A percentile compares a stretch with the other conserved stretches of the same genome.
These are phyloP conservation scores for Phytophthora brassicae DNA, from an alignment of 352 stramenopile species.

Conservation along the genomic window DNA sequence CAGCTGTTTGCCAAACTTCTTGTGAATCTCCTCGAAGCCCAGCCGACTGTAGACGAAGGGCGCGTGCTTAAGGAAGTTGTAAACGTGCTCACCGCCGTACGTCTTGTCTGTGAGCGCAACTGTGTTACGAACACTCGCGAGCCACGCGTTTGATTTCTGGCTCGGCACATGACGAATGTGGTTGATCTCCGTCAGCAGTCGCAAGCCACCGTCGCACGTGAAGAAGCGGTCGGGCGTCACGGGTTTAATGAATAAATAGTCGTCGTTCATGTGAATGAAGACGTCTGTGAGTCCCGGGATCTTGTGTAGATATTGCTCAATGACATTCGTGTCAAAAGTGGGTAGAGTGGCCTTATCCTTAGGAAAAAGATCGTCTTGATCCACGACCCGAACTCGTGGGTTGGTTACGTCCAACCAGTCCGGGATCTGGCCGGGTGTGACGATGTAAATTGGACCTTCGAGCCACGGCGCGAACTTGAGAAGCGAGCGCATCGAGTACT, in stretches of 20 bases:
- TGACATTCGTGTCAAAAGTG: constrained; percentile 83
- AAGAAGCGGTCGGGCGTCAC: constrained; percentile 83
- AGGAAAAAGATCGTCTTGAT: constrained; percentile 79
- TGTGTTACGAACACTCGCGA: constrained; percentile 80
- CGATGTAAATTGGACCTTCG: constrained; percentile 81
- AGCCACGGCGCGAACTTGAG: constrained; percentile 82
- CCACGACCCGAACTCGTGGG: constrained; percentile 66
- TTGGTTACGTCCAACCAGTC: constrained; percentile 77
- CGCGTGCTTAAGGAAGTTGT: constrained; percentile 87
- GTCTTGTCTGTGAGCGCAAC: constrained; percentile 60
- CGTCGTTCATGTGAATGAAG: constrained; percentile 91
- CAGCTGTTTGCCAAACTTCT: constrained; percentile 59
- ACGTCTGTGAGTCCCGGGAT: constrained; percentile 85
- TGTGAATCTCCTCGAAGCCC: constrained; percentile 76
- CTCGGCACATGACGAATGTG: constrained; percentile 76
- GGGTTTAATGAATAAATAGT: constrained; percentile 89
- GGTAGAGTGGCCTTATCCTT: constrained; percentile 55
- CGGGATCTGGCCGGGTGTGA: constrained; percentile 79
- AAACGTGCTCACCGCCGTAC: constrained; percentile 85
- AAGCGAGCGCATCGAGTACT: constrained; percentile 83
- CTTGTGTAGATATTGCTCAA: constrained; percentile 87
- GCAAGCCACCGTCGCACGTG: constrained; percentile 76
- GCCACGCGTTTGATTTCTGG: constrained; percentile 68
- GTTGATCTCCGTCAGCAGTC: constrained; percentile 80
- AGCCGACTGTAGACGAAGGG: constrained; percentile 79